Base-by-base conservation (phyloP, 441 rosid genomes). In the Gossypium schwendimanii region DNA sequence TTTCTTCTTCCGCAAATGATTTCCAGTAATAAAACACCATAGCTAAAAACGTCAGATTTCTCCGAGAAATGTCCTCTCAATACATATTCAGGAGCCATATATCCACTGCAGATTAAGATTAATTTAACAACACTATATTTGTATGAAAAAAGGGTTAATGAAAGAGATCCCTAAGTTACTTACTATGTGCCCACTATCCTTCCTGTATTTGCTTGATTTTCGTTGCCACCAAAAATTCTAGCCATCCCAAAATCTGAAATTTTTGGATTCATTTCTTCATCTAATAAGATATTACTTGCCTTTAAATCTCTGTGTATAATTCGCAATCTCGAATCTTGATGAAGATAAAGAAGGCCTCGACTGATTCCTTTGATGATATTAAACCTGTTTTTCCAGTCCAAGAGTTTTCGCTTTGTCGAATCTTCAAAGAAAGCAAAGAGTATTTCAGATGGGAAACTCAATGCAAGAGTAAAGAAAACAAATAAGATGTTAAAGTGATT, bases 221-320 rank as follows among this genome's bases (percentile, higher is more conserved):
- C 81, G 57, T 80, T 76, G 17, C 82, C 84, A 0, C 79, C 79
- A 64, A 87, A 88, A 23, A 87, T 85, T 58, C 85, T 77, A 0
- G 93, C 96, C 80, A 87, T 45, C 47, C 93, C 88, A 18, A 88
- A 90, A 71, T 91, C 93, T 28, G 96, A 86, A 67, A 91, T 87
- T 68, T 87, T 91, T 0, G 92, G 88, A 62, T 79, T 77, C 69
- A 87, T 49, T 18, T 83, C 81, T 71, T 85, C 79, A 71, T 90
- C 93, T 53, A 90, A 75, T 72, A 88, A 74, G 75, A 90, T 85
- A 80, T 88, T 91, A 69, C 92, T 83, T 15, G 89, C 79, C 75
- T 88, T 87, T 2, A 90, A 45, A 82, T 88, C 96, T 60, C 91
- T 83, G 66, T 90, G 91, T 21, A 88, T 84, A 52, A 90, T 90